These are phyloP conservation scores for Kwoniella shivajii DNA, from an alignment of 1,284 basidiomycete genomes.

Conservation along the genomic window DNA sequence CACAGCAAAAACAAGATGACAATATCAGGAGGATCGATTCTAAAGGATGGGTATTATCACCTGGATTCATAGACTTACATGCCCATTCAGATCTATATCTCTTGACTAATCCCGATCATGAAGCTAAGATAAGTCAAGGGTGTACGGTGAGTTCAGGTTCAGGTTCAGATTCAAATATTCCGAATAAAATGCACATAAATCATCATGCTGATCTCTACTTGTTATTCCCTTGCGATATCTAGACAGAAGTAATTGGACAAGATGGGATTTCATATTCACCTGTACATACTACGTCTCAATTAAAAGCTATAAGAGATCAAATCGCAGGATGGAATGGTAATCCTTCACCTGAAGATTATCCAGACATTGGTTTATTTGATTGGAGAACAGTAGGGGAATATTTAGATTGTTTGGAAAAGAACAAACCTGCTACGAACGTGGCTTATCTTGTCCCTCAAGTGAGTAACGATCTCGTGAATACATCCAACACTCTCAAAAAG, in stretches of 20 bases:
- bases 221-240: background rate
- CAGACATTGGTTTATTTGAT: slow-evolving; percentile 41
- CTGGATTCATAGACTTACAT: slow-evolving; percentile 54
- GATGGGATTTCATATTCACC: slow-evolving; percentile 52
- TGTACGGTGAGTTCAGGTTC: slow-evolving; percentile 38
- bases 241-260: slow-evolving; percentile 53
- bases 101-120: slow-evolving; percentile 45
- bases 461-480: slow-evolving; percentile 9
- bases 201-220: background rate
- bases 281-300: slow-evolving; percentile 22
- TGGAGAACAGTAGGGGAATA: slow-evolving; percentile 43
- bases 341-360: slow-evolving; percentile 39
- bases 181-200: background rate
- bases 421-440: slow-evolving; percentile 46
- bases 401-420: slow-evolving; percentile 46
- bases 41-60: slow-evolving; percentile 35
- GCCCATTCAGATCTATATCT: slow-evolving; percentile 52
- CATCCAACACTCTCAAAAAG: no score
- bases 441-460: slow-evolving; percentile 49
- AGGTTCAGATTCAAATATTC: background rate
- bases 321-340: slow-evolving; percentile 54
- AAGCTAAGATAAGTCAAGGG: slow-evolving; percentile 51
- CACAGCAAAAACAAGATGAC: background rate
- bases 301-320: slow-evolving; percentile 42
- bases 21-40: slow-evolving; percentile 29